Evolutionary conservation across 23 red algal species (phyloP).

Genomic region (Pyropia yezoensis): DNA sequence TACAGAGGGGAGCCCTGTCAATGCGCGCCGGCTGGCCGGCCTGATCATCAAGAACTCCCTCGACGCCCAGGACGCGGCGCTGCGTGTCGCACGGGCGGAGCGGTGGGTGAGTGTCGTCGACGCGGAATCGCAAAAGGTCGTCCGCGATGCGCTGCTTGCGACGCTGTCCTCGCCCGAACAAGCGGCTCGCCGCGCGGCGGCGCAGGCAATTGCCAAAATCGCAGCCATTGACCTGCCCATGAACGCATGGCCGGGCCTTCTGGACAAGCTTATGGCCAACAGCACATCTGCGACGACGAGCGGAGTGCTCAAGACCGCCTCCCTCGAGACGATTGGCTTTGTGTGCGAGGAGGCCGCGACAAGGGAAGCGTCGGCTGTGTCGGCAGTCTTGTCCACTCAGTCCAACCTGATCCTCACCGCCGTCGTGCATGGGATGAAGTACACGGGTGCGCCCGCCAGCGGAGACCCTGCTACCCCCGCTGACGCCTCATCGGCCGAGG

Average conservation of each 20-base stretch:
- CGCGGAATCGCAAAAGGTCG: constrained; percentile 30
- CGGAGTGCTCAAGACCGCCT: constrained; percentile 45
- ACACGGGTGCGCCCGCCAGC: constrained; percentile 17
- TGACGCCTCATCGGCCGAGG: background rate
- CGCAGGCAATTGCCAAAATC: constrained; percentile 90
- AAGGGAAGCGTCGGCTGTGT: too few relatives aligned
- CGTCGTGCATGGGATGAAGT: constrained; percentile 88
- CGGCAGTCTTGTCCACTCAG: constrained; percentile 45
- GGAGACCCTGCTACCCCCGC: background rate
- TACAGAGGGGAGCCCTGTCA: constrained; percentile 40
- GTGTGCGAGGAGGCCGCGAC: constrained; percentile 70
- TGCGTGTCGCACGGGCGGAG: constrained; percentile 30
- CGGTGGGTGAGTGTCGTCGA: constrained; percentile 61
- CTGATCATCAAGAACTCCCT: constrained; percentile 92
- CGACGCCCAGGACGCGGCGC: constrained; percentile 34
- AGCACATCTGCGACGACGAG: constrained; percentile 1
- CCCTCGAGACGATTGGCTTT: constrained; percentile 80
- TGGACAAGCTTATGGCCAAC: constrained; percentile 48
- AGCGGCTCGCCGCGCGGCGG: constrained; percentile 58
- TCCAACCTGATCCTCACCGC: constrained; percentile 91
- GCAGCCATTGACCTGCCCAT: constrained; percentile 71
- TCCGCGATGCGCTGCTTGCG: constrained; percentile 42
- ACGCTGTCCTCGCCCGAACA: constrained; percentile 45
- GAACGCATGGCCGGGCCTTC: constrained; percentile 70
- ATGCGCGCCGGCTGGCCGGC: constrained; percentile 83